Evolutionary conservation across 306 rosid species (phyloP), one percentile per base, ranked within the genome.

Genomic region (Albizia julibrissin): DNA sequence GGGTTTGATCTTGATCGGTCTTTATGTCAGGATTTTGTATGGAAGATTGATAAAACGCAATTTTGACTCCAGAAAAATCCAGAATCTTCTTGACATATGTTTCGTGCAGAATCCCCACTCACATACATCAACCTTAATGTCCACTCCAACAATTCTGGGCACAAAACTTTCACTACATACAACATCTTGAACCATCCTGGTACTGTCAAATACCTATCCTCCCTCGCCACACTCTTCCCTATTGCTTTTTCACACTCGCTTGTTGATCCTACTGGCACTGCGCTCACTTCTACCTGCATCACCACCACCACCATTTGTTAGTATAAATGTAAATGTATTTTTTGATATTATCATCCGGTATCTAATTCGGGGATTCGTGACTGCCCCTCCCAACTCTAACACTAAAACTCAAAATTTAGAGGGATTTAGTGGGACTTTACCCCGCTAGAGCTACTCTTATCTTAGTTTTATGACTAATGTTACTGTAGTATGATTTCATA

Each of bases 71-170:
- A 26, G 59, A 0, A 1, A 39, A 39, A 1, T 71, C 75, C 58
- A 71, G n/a, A 71, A 71, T 44, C 59, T 44, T 71, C 75, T 71
- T 71, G 75, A 40, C 15, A 1, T 3, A 24, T 2, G 75, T 2
- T 15, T 71, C 75, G 13, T 44, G n/a, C 21, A 4, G 34, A 70
- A 70, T 40, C 18, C 18, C 16, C 21, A 70, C 3, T 44, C 22
- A 14, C 1, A 24, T 44, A 14, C 34, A 43, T 14, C 10, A 71
- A 26, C 56, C 75, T 44, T 31, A 43, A 26, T 18, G 22, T 21
- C 75, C 75, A 71, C 18, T 15, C 75, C 10, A 71, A 13, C 75
- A 71, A 31, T 52, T 73, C 77, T 15, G 77, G 77, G 29, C 77
- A 73, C 26, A 73, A 31, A 0, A 49, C 64, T 9, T 73, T 49